phyloP scores from a whole-genome alignment of 2,329 filamentous ascomycete genomes.

The Chrysosporium keratinophilum region DNA sequence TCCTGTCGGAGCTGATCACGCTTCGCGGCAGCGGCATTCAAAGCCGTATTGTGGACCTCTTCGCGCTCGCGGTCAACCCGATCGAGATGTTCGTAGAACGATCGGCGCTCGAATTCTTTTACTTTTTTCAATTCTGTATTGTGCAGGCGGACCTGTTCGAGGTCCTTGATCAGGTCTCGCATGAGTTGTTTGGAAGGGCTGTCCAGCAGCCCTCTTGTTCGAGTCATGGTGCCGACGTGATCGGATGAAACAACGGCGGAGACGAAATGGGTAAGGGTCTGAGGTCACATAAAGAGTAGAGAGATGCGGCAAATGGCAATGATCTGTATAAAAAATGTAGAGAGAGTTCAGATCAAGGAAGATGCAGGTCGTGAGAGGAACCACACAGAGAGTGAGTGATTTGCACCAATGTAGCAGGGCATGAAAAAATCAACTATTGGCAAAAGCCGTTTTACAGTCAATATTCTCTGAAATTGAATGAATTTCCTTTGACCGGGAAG shows the following conservation, averaged over 20 bases:
- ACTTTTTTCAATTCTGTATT: conserved; percentile 36
- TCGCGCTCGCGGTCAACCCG: conserved; percentile 53
- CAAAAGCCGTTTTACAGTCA: neutral
- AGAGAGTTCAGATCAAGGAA: neutral
- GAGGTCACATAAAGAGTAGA: neutral
- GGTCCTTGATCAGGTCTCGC: conserved; percentile 31
- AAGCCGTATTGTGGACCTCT: conserved; percentile 53
- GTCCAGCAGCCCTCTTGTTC: conserved; percentile 24
- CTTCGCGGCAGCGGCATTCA: conserved; percentile 54
- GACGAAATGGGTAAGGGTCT: neutral
- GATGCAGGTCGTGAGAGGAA: neutral
- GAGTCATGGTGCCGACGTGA: conserved; percentile 21
- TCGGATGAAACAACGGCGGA: neutral
- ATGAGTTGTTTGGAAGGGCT: conserved; percentile 34
- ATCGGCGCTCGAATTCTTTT: conserved; percentile 33
- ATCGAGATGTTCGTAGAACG: conserved; percentile 51
- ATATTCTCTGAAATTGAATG: neutral
- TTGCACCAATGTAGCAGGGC: neutral
- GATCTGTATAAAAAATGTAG: neutral
- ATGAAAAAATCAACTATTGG: neutral
- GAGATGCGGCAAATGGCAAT: neutral
- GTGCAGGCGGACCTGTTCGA: conserved; percentile 35
- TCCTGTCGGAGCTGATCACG: conserved; percentile 54
- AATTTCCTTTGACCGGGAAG: neutral
- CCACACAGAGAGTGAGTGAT: neutral